Percentiles rank a stretch among this genome's conserved stretches.
These are phyloP conservation scores for Funneliformis caledonium DNA, from an alignment of 371 early-diverging fungal species.

Conservation along the genomic window DNA sequence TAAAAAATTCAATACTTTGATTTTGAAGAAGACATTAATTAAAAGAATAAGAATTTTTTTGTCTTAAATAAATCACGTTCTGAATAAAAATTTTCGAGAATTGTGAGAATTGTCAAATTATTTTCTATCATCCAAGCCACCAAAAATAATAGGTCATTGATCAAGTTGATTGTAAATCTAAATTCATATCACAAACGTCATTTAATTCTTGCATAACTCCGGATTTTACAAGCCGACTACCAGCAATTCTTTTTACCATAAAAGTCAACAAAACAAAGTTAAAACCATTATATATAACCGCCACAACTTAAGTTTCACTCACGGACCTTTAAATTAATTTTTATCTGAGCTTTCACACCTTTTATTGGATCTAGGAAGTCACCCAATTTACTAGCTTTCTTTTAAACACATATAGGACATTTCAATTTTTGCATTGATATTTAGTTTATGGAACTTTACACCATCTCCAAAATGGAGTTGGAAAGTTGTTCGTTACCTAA, in stretches of 20 bases:
- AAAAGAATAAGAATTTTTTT: too few relatives aligned
- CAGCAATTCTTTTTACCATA: not conserved
- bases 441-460: not conserved
- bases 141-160: not conserved
- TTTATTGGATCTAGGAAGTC: not conserved
- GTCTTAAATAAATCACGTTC: too few relatives aligned
- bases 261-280: slow-evolving; percentile 1
- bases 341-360: not conserved
- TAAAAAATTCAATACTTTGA: not conserved
- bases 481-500: not conserved
- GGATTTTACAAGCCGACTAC: not conserved
- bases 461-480: slow-evolving; percentile 12
- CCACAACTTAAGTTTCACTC: not conserved
- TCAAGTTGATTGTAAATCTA: too few relatives aligned
- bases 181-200: too few relatives aligned
- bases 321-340: not conserved
- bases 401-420: not conserved
- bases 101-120: not conserved
- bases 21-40: not conserved
- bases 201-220: not conserved
- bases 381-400: not conserved
- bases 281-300: not conserved
- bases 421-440: not conserved
- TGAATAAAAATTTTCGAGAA: too few relatives aligned
- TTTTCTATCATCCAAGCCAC: not conserved